phyloP scores from a whole-genome alignment of 73 alveolate species.

The Effrenium voratum region DNA sequence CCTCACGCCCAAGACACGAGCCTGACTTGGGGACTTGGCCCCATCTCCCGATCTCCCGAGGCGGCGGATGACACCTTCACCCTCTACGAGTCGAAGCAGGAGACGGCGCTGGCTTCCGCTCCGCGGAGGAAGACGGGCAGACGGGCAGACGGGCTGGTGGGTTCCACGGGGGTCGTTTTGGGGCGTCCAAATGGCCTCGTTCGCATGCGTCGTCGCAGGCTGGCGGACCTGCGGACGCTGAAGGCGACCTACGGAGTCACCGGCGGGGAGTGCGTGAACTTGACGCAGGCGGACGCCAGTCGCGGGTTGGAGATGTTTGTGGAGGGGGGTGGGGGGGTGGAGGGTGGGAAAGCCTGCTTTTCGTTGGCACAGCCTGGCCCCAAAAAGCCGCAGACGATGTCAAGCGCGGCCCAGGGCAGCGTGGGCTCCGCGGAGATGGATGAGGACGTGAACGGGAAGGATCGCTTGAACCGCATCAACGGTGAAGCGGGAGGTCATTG shows the following conservation, averaged over 20 bases:
- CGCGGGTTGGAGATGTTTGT: no score
- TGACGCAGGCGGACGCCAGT: constrained; percentile 33
- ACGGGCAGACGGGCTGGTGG: not conserved
- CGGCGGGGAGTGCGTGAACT: constrained; percentile 59
- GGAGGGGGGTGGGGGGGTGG: no score
- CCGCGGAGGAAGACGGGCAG: not conserved
- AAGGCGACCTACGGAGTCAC: constrained; percentile 53
- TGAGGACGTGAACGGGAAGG: constrained; percentile 45
- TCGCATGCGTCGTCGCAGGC: no score
- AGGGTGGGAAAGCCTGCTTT: no score
- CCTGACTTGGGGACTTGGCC: no score
- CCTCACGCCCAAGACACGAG: no score
- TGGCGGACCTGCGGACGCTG: not conserved
- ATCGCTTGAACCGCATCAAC: constrained; percentile 76
- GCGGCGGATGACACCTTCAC: not conserved
- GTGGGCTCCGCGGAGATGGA: constrained; percentile 63
- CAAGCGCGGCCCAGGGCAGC: constrained; percentile 62
- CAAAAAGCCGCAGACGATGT: no score
- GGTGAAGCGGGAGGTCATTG: constrained; percentile 38
- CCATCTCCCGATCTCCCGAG: not conserved
- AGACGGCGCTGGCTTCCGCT: not conserved
- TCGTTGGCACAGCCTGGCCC: no score
- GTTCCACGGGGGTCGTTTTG: no score
- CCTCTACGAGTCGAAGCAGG: constrained; percentile 16
- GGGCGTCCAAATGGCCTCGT: not conserved